Percentiles rank a stretch among this genome's conserved stretches.
These are phyloP conservation scores for Sicyos edulis DNA, from an alignment of 306 rosid genomes.

Conservation along the genomic window DNA sequence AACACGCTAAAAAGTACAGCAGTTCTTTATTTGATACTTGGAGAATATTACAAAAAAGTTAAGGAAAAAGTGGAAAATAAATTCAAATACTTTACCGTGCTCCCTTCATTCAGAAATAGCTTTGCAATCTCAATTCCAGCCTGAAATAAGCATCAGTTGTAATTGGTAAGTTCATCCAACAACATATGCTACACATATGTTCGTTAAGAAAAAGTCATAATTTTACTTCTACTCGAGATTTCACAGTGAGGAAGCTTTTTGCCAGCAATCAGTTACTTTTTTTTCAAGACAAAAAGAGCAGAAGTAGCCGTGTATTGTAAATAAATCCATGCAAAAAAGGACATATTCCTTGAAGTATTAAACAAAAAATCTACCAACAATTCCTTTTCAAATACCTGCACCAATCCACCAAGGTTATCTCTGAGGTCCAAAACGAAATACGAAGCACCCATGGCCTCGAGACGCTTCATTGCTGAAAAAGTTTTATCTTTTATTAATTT, in stretches of 20 bases:
- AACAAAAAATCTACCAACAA: background rate
- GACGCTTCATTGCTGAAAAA: constrained; percentile 86
- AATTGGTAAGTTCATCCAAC: constrained; percentile 20
- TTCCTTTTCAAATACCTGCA: constrained; percentile 54
- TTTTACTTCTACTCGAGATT: background rate
- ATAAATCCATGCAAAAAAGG: background rate
- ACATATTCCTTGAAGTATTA: background rate
- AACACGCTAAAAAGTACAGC: background rate
- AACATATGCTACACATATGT: background rate
- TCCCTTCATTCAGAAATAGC: constrained; percentile 74
- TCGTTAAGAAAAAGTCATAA: background rate
- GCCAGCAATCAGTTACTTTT: background rate
- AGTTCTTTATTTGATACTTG: constrained; percentile 20
- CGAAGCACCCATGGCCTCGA: constrained; percentile 82
- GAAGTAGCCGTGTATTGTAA: background rate
- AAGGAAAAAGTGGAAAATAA: background rate
- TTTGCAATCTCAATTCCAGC: constrained; percentile 93
- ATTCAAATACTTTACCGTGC: constrained; percentile 48
- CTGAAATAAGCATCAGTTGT: constrained; percentile 39
- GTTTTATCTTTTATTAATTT: constrained; percentile 19
- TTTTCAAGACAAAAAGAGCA: too few species aligned
- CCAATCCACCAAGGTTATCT: constrained; percentile 97
- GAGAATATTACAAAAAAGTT: background rate
- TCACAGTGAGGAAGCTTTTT: background rate
- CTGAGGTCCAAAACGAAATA: constrained; percentile 85